Conservation (phyloP, 2,329 filamentous ascomycete genomes). For the Neonectria coccinea region DNA sequence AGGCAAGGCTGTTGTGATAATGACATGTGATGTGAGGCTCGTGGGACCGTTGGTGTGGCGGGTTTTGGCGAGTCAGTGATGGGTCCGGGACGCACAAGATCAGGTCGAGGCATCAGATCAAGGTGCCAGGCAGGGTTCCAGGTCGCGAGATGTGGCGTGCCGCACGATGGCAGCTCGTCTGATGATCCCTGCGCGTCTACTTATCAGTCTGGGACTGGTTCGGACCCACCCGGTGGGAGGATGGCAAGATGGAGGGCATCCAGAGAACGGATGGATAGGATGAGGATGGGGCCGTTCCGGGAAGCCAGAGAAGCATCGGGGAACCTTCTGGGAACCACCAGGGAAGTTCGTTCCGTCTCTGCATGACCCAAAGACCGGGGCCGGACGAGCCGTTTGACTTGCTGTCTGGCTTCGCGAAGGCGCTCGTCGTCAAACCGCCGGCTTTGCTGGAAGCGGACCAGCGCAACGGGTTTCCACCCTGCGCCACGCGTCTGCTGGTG, state of each 20-base stretch:
- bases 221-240: conserved; percentile 27
- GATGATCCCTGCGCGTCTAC: conserved; percentile 44
- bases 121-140: conserved; percentile 36
- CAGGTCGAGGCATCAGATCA: conserved; percentile 43
- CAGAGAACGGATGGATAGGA: conserved; percentile 1
- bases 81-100: conserved; percentile 38
- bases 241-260: conserved; percentile 10
- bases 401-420: conserved; percentile 18
- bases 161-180: conserved; percentile 43
- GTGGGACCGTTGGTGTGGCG: conserved; percentile 23
- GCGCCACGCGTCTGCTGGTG: conserved; percentile 40
- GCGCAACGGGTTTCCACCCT: conserved; percentile 39
- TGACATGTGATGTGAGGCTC: conserved; percentile 43
- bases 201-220: conserved; percentile 39
- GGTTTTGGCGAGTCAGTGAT: conserved; percentile 36
- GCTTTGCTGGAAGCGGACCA: conserved; percentile 40
- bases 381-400: conserved; percentile 32
- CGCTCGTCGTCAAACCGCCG: conserved; percentile 32
- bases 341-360: not conserved
- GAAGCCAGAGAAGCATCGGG: conserved; percentile 13
- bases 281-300: not conserved
- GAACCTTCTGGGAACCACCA: conserved; percentile 17
- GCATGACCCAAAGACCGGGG: conserved; percentile 32
- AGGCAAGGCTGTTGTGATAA: not conserved
- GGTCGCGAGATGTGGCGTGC: conserved; percentile 46